phyloP scores from a whole-genome alignment of 2,329 filamentous ascomycete genomes.

The Alternaria consortialis region DNA sequence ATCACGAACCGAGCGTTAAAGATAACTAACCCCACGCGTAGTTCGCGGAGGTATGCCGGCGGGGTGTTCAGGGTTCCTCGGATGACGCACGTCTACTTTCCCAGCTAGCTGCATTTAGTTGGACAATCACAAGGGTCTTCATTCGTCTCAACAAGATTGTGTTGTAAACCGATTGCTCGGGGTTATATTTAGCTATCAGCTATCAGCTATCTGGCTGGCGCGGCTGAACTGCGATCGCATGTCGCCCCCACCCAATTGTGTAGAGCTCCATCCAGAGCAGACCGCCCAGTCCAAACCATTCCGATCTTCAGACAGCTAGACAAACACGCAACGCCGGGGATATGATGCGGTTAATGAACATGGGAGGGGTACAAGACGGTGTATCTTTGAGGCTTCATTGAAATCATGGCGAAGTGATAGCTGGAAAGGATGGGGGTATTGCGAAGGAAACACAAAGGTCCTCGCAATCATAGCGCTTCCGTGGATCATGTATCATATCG shows the following conservation, averaged over 20 bases:
- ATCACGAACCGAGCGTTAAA: conserved; percentile 10
- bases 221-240: conserved; percentile 23
- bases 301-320: conserved; percentile 33
- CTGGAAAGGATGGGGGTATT: conserved; percentile 35
- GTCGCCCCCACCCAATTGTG: conserved; percentile 23
- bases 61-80: conserved; percentile 13
- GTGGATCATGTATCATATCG: conserved; percentile 40
- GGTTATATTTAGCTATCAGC: conserved; percentile 36
- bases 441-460: conserved; percentile 30
- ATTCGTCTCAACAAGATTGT: conserved; percentile 1
- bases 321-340: conserved; percentile 52
- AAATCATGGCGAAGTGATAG: conserved; percentile 45
- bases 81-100: conserved; percentile 26
- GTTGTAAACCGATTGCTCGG: conserved; percentile 29
- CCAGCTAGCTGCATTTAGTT: conserved; percentile 7
- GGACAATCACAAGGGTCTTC: neutral
- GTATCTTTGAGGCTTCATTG: conserved; percentile 53
- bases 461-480: conserved; percentile 27
- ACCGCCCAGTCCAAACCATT: conserved; percentile 34
- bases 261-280: conserved; percentile 25
- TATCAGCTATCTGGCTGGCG: conserved; percentile 36
- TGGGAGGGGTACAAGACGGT: conserved; percentile 53
- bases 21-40: conserved; percentile 22
- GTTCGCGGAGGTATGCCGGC: conserved; percentile 12
- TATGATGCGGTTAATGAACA: conserved; percentile 52